Percentiles rank a stretch among this genome's conserved stretches.
Conservation (phyloP, 169 alveolate species). For the Eimeria falciformis region DNA sequence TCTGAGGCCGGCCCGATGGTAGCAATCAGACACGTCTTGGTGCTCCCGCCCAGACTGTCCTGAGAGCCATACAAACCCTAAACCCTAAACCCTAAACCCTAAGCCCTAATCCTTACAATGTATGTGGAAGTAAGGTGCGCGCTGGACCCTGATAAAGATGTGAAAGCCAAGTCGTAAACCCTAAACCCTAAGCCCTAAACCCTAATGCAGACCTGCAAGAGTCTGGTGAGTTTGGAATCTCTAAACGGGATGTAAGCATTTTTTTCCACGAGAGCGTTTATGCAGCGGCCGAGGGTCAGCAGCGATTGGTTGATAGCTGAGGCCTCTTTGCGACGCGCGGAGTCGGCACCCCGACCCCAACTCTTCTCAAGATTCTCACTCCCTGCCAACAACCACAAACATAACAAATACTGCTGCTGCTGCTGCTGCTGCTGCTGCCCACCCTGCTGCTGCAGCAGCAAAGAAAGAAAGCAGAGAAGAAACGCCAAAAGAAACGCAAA, state of each 20-base stretch:
- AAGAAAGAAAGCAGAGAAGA: background rate
- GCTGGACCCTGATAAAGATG: too few species aligned
- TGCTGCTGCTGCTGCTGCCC: background rate
- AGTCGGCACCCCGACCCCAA: conserved; percentile 83
- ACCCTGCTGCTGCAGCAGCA: background rate
- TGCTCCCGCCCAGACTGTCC: conserved; percentile 94
- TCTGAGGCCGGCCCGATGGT: conserved; percentile 94
- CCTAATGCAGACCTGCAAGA: conserved; percentile 83
- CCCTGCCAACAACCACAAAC: conserved; percentile 73
- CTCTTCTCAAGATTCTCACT: conserved; percentile 61
- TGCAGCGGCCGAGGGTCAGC: conserved; percentile 91
- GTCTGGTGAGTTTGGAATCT: conserved; percentile 94
- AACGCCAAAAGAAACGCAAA: background rate
- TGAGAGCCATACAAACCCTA: background rate
- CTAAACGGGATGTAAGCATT: conserved; percentile 92
- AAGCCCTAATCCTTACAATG: background rate
- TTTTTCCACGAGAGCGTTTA: conserved; percentile 90
- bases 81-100: background rate
- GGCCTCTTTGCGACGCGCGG: conserved; percentile 91
- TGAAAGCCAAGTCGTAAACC: too few species aligned
- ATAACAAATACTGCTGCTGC: background rate
- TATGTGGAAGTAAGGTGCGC: too few species aligned
- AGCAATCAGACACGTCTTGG: conserved; percentile 94
- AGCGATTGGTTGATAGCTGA: conserved; percentile 90
- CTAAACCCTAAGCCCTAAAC: too few species aligned